phyloP scores from a whole-genome alignment of 2,329 filamentous ascomycete species.

The Knufia fluminis region DNA sequence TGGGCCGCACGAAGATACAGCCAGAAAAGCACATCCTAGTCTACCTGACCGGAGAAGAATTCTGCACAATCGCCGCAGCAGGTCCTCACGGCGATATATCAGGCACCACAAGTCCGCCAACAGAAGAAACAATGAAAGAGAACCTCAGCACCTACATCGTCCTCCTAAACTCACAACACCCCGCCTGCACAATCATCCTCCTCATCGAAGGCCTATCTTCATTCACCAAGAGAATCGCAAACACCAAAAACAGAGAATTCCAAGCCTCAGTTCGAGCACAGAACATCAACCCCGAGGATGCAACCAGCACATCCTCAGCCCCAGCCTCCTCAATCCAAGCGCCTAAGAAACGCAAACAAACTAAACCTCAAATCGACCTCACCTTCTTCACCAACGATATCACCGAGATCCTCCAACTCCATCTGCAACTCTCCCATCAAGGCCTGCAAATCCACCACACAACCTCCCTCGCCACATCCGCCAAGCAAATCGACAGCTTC shows the following conservation, averaged over 20 bases:
- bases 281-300: conserved; percentile 26
- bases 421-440: conserved; percentile 58
- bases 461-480: conserved; percentile 50
- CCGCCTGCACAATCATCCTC: conserved; percentile 52
- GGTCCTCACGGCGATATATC: conserved; percentile 25
- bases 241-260: conserved; percentile 58
- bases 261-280: conserved; percentile 52
- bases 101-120: conserved; percentile 14
- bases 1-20: conserved; percentile 34
- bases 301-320: not conserved
- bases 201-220: conserved; percentile 59
- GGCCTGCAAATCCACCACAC: conserved; percentile 62
- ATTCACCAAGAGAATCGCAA: conserved; percentile 62
- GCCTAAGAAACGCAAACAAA: conserved; percentile 23
- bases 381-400: conserved; percentile 55
- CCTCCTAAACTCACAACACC: conserved; percentile 46
- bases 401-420: conserved; percentile 62
- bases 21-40: conserved; percentile 55
- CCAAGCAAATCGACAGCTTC: conserved; percentile 62
- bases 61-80: conserved; percentile 48
- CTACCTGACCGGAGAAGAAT: conserved; percentile 53
- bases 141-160: conserved; percentile 52
- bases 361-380: conserved; percentile 32
- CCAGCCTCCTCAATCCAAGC: conserved; percentile 20
- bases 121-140: conserved; percentile 32